Percentiles rank a stretch among this genome's conserved stretches.
Conservation (phyloP, 2,329 filamentous ascomycete genomes). For the Xylaria sp. region DNA sequence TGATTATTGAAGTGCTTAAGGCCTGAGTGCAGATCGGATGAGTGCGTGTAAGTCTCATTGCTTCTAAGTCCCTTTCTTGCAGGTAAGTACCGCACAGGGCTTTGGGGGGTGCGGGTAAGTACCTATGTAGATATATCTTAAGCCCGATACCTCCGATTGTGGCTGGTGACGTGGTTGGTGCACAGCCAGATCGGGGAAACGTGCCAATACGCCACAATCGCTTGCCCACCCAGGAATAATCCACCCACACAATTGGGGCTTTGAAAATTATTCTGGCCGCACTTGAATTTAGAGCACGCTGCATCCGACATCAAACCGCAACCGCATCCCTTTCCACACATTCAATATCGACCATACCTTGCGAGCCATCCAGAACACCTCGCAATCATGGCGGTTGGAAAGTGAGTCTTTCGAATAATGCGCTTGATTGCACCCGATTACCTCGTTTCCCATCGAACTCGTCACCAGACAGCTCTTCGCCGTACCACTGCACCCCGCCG, state of each 20-base stretch:
- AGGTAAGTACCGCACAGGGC: neutral
- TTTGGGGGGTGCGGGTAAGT: too few species aligned
- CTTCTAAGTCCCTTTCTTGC: neutral
- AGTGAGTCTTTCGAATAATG: slow-evolving; percentile 55
- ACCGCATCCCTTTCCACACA: slow-evolving; percentile 38
- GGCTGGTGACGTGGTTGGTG: slow-evolving; percentile 24
- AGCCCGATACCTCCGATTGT: neutral
- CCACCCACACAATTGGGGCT: slow-evolving; percentile 39
- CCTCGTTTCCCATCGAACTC: slow-evolving; percentile 25
- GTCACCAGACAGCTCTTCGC: slow-evolving; percentile 20
- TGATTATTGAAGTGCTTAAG: too few species aligned
- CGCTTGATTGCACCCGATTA: slow-evolving; percentile 24
- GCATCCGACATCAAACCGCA: slow-evolving; percentile 39
- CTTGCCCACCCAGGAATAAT: slow-evolving; percentile 35
- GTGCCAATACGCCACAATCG: slow-evolving; percentile 28
- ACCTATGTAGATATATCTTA: neutral
- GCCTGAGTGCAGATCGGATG: neutral
- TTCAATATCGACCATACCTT: slow-evolving; percentile 42
- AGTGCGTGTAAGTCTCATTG: neutral
- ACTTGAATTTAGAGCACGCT: slow-evolving; percentile 40
- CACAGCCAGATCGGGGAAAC: slow-evolving; percentile 15
- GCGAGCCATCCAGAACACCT: slow-evolving; percentile 50
- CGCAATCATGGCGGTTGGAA: slow-evolving; percentile 84
- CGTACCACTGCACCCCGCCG: slow-evolving; percentile 31
- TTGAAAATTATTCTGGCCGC: slow-evolving; percentile 40